Evolutionary conservation across 768 basidiomycete species (phyloP), one percentile per base, ranked within the genome.

Genomic region (Lentinus brumalis): DNA sequence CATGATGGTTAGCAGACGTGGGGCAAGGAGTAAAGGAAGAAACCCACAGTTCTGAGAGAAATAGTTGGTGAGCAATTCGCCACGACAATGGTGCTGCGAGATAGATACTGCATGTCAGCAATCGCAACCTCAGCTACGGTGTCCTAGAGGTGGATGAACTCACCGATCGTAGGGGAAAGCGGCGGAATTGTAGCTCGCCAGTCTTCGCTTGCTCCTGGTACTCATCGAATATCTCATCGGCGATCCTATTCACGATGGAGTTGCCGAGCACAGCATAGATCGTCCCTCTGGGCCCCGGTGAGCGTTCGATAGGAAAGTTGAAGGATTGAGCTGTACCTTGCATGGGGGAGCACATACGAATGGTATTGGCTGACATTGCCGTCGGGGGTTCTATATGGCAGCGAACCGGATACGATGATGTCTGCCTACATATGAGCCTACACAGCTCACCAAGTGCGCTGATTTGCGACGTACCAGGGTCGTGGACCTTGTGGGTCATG

Each of bases 1-100:
- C 63, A 35, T 30, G 5, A 49, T 31, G 15, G 55, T 42, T 32
- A 54, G 59, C 32, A 56, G 38, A 57, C n/a, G 39, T 40, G 41
- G 53, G 29, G 40, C 50, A 38, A 18, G 35, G 61, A 4, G 50
- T 46, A 50, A 31, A 32, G 21, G 18, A 38, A 16, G 11, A 40
- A 39, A 41, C 53, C 49, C 18, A 74, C 91, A 84, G 59, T 93
- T 93, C 64, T 93, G 91, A 14, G 91, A 92, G 67, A 93, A 93
- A 67, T 93, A 93, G 67, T 90, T 88, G 5, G 91, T 88, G 51
- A 93, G 74, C 4, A 92, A 73, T 4, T 79, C 71, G 7, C 91
- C 91, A 44, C 89, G 84, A 66, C 89, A 84, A 81, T 86, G 89
- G 66, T 91, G 87, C 90, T 92, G 55, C n/a, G 56, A 8, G 16